Evolutionary conservation across 352 stramenopile species (phyloP), one percentile per base, ranked within the genome.

Genomic region (Phytophthora meadii): DNA sequence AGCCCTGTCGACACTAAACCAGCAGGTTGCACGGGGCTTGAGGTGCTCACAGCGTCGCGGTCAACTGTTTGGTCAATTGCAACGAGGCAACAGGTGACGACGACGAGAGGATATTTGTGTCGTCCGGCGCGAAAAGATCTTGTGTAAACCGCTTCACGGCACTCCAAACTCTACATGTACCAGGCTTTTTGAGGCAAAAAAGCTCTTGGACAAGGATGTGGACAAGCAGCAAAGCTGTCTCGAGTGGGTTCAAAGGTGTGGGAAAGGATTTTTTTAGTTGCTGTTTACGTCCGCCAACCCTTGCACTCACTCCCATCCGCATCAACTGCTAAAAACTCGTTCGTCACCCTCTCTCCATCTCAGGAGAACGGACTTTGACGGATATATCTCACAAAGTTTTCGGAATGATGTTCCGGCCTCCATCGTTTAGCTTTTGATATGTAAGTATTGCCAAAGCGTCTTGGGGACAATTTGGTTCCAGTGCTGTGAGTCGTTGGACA

Each of bases 41-140:
- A 53, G 47, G 47, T 9, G 27, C n/a, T 56, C n/a, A 49, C 17
- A 22, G n/a, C 30, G 41, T 59, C 34, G 49, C 39, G 22, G 54
- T 17, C 50, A 57, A 47, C 36, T 47, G 8, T 55, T n/a, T 30
- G 36, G 25, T n/a, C 24, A 51, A 36, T 14, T 48, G 46, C 28
- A 62, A 48, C 40, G 17, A 46, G 46, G 37, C 48, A 50, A 58
- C 56, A 52, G n/a, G 34, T 62, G 42, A 39, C 41, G 34, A 27
- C 10, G 44, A 19, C 32, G 28, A 52, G 37, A 28, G 40, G 41
- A 56, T 54, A 55, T 54, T 53, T 59, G 48, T 28, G 27, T 63
- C 45, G 34, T 54, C 22, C 44, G 27, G 50, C 51, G 51, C 52
- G 41, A 68, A 63, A 67, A 68, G 50, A 68, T 68, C 51, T 59